Conservation (phyloP, 768 basidiomycete species). For the Boletus vermiculosoides region DNA sequence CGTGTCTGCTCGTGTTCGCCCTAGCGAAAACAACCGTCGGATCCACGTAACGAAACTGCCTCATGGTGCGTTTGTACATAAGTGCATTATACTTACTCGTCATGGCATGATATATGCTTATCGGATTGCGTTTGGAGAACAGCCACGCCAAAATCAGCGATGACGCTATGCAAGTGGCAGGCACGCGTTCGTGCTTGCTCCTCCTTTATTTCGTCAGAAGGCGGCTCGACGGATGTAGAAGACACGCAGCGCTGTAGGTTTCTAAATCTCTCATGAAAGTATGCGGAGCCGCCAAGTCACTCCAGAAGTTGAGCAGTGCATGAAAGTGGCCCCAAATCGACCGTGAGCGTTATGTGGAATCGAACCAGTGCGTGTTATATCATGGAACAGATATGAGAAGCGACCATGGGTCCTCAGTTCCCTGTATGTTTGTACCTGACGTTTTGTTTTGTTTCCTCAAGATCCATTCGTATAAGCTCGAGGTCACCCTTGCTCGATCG, state of each 20-base stretch:
- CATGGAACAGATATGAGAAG: background rate
- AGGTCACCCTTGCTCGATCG: background rate
- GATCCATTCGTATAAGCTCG: background rate
- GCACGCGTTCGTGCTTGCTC: too few species aligned
- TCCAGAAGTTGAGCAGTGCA: background rate
- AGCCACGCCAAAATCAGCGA: background rate
- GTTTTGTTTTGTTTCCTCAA: background rate
- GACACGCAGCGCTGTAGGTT: background rate
- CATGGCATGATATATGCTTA: background rate
- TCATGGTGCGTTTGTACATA: background rate
- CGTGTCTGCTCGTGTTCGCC: background rate
- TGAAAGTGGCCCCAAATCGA: background rate
- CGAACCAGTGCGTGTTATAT: background rate
- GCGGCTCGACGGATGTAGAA: background rate
- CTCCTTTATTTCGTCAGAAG: background rate
- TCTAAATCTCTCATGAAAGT: background rate
- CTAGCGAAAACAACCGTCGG: background rate
- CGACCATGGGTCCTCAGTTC: background rate
- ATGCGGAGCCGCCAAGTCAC: background rate
- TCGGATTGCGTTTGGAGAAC: background rate
- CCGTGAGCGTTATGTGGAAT: background rate
- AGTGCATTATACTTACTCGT: background rate
- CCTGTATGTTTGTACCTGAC: background rate
- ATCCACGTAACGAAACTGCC: background rate
- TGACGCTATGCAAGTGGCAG: background rate